A percentile compares a stretch with the other conserved stretches of the same genome.
Evolutionary conservation across 73 alveolate species (phyloP).

Genomic region (Urostyla sp.): DNA sequence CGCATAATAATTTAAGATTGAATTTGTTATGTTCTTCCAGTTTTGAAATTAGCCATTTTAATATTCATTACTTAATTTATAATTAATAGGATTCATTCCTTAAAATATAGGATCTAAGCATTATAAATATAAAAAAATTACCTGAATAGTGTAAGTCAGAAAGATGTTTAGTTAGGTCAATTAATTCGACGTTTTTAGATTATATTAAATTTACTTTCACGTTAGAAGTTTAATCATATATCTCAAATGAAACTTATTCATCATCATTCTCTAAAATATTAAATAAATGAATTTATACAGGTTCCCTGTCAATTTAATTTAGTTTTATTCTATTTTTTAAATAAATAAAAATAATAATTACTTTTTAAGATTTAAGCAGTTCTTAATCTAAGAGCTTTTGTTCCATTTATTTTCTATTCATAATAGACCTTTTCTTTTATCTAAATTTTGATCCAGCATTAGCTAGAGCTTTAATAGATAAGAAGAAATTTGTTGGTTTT

Average conservation of each 20-base stretch:
- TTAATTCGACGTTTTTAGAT: constrained; percentile 4
- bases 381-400: too few species aligned
- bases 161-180: constrained; percentile 20
- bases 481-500: background rate
- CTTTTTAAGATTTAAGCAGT: too few species aligned
- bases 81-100: constrained; percentile 32
- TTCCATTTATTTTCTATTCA: too few species aligned
- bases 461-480: background rate
- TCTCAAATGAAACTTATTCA: constrained; percentile 2
- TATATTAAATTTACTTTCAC: constrained; percentile 8
- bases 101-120: constrained; percentile 34
- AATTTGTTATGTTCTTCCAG: too few species aligned
- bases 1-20: too few species aligned
- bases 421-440: too few species aligned
- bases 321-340: too few species aligned
- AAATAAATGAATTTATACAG: too few species aligned
- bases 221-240: background rate
- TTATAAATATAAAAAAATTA: background rate
- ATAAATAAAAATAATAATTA: too few species aligned
- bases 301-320: background rate
- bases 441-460: too few species aligned
- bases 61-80: background rate
- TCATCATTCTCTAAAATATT: too few species aligned
- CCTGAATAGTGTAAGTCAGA: constrained; percentile 34
- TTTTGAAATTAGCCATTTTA: background rate